Base-by-base conservation (phyloP, 2,329 filamentous ascomycete genomes). In the Cladophialophora yegresii region DNA sequence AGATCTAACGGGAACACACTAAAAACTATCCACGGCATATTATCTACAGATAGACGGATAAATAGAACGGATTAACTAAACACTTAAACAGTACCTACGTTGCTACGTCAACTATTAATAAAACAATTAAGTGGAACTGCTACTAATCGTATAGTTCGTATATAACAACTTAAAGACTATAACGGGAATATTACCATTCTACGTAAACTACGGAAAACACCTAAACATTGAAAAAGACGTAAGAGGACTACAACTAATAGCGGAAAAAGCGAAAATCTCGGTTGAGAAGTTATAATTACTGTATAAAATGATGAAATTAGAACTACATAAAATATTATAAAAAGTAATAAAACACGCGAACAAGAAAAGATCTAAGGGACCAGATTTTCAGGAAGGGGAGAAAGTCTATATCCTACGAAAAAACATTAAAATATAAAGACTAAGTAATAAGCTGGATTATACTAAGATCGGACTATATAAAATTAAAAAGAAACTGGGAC, bases 1-100 rank as follows among this genome's bases (percentile, higher is more conserved):
- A 23, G 23, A 30, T 6, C 23, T 53, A 1, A 23, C 54, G 45
- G 33, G 12, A 26, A 65, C 23, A 30, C 43, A 62, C 12, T 54
- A 63, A 50, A 66, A 66, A 50, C 32, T 67, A 49, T 63, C 16
- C 16, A 58, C 26, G 49, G 22, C 23, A 16, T 68, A 58, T 45
- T 58, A 69, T 33, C 47, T 49, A 56, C 58, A 69, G 36, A 57
- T 4, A 30, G 33, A 57, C 12, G 4, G 20, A 4, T 28, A 57
- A 4, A 57, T 16, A 30, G 20, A 57, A 28, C 22, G 54, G 12
- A 45, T 3, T 0, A 56, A 56, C 32, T 45, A 56, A 43, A 56
- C 22, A 12, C 2, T 56, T 1, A 16, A 57, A 30, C 9, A 57
- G 28, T 57, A 57, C 13, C 4, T 57, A 57, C 2, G 22, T 28